Evolutionary conservation across 805 yeast species (phyloP), one percentile per base, ranked within the genome.

Genomic region (Clavispora vitiphila): DNA sequence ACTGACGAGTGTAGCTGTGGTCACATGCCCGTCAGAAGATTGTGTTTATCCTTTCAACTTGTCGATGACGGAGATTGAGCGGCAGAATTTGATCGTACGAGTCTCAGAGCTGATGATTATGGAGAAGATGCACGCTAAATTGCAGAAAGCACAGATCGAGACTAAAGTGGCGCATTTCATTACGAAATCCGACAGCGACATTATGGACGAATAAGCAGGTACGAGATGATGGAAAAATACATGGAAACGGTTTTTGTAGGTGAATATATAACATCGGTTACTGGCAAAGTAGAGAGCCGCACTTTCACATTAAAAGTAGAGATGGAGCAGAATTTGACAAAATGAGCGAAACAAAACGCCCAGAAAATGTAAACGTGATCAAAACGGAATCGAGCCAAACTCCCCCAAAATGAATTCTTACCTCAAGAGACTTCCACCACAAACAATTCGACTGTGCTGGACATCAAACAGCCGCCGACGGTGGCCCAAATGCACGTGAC

Each of bases 1-100:
- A 7, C 65, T 60, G 46, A 55, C 64, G 2, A 46, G 45, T 5
- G 37, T 61, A 30, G 54, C 61, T 16, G 34, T 64, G 3, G 40
- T 61, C 14, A 48, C 61, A n/a, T 65, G 70, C 41, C 60, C 67
- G 1, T 40, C 41, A 7, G 56, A 49, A 36, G 21, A 34, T 4
- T 65, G 70, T 38, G 53, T 64, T 1, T 65, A 51, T 44, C 70
- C 70, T 5, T 62, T 64, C 47, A 62, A 65, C 37, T 38, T 65
- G 43, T 40, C 59, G 26, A 53, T 59, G 42, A 48, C 48, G n/a
- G 60, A 64, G 43, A 41, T 64, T 9, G 57, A 60, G 27, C 51
- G 51, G 35, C 46, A 48, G 40, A 55, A 55, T 34, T 43, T 62
- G 38, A 38, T 61, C 10, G 41, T 50, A 10, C 50, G 50, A 30